Conservation (phyloP, 129 eudicot species). For the Escallonia herrerae region DNA sequence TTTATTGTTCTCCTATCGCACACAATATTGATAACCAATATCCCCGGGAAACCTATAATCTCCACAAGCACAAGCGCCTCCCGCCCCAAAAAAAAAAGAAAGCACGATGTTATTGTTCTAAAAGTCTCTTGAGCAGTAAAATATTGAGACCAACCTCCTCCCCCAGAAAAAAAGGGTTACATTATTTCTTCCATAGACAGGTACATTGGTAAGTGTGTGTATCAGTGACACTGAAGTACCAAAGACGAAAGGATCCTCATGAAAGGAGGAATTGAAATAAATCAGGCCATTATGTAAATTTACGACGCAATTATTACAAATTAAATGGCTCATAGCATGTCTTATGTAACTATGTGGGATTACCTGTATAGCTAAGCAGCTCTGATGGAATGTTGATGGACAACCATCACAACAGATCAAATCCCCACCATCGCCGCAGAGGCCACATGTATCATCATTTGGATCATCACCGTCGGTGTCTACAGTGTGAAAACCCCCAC, state of each 20-base stretch:
- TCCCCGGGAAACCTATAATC: no score
- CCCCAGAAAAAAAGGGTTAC: no score
- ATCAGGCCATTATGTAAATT: background rate
- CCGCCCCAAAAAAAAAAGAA: no score
- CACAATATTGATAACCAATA: no score
- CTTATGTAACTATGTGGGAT: slow-evolving; percentile 1
- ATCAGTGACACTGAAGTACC: no score
- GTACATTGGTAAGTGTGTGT: no score
- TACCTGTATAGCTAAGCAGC: slow-evolving; percentile 78
- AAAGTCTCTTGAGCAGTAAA: background rate
- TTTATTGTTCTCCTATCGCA: no score
- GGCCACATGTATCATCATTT: slow-evolving; percentile 84
- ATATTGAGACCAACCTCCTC: background rate
- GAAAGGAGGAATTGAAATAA: background rate
- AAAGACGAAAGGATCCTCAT: background rate
- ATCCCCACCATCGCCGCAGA: slow-evolving; percentile 92
- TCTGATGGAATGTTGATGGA: slow-evolving; percentile 90
- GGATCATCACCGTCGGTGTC: slow-evolving; percentile 78
- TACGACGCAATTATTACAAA: background rate
- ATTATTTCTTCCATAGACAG: no score
- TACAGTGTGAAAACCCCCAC: slow-evolving; percentile 47
- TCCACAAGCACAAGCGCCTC: no score
- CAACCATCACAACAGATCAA: slow-evolving; percentile 95
- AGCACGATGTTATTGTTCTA: no score
- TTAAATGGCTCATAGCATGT: slow-evolving; percentile 5